phyloP scores from a whole-genome alignment of 1,139 yeast species.

The Groenewaldozyma sp. region DNA sequence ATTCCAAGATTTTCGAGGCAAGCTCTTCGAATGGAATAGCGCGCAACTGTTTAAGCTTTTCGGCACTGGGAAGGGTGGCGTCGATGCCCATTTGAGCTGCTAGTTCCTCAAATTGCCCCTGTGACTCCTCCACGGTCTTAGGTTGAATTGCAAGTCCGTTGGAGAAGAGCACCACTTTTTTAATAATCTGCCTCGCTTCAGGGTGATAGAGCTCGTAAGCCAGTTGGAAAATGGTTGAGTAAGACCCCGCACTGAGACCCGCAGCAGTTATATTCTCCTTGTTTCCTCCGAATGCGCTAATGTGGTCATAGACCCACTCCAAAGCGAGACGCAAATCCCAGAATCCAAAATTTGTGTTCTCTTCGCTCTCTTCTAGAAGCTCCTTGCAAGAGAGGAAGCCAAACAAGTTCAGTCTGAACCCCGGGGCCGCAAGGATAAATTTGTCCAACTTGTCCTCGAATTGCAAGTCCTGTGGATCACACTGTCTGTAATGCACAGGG shows the following conservation, averaged over 20 bases:
- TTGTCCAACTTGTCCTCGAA: slow-evolving; percentile 23
- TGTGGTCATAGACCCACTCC: slow-evolving; percentile 29
- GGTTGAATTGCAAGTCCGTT: slow-evolving; percentile 32
- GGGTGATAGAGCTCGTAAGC: slow-evolving; percentile 34
- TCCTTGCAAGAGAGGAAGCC: slow-evolving; percentile 33
- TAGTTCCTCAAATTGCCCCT: slow-evolving; percentile 32
- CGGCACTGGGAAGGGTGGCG: slow-evolving; percentile 10
- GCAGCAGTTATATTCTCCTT: slow-evolving; percentile 34
- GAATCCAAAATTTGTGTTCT: slow-evolving; percentile 33
- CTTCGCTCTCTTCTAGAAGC: slow-evolving; percentile 23
- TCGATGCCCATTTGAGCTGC: slow-evolving; percentile 17
- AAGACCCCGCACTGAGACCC: slow-evolving; percentile 33
- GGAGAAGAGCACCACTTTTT: slow-evolving; percentile 31
- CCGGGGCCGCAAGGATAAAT: slow-evolving; percentile 34
- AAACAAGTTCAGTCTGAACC: slow-evolving; percentile 34
- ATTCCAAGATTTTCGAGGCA: slow-evolving; percentile 25
- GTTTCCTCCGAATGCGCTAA: slow-evolving; percentile 30
- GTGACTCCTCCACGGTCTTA: slow-evolving; percentile 29
- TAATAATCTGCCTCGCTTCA: slow-evolving; percentile 30
- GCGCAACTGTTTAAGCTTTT: slow-evolving; percentile 22
- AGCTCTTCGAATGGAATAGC: slow-evolving; percentile 19
- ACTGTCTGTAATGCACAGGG: slow-evolving; percentile 25
- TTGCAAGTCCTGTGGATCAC: slow-evolving; percentile 23
- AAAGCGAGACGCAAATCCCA: slow-evolving; percentile 34
- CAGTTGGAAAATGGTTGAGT: slow-evolving; percentile 32